phyloP scores from a whole-genome alignment of 148 eudicot genomes.

The Camellia sinensis region DNA sequence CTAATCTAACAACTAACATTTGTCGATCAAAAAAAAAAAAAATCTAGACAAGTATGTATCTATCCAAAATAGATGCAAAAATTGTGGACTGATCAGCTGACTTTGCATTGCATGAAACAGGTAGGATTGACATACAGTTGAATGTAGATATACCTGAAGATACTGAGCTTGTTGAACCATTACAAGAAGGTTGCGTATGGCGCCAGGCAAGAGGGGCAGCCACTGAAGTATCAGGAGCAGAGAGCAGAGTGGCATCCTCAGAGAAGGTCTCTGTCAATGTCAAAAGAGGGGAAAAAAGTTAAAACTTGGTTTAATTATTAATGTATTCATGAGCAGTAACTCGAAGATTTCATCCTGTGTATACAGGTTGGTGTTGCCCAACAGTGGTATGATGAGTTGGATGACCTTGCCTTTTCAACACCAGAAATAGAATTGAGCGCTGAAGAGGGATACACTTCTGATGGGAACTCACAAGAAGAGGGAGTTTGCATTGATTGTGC shows the following conservation, averaged over 20 bases:
- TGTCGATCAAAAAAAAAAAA: too few species aligned
- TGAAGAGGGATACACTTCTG: slow-evolving; percentile 30
- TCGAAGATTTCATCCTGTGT: neutral
- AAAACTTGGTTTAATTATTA: neutral
- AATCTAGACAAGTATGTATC: too few species aligned
- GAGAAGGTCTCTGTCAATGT: slow-evolving; percentile 48
- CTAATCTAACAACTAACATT: too few species aligned
- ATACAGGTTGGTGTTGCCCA: slow-evolving; percentile 79
- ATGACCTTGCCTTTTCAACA: slow-evolving; percentile 44
- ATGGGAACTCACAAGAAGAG: slow-evolving; percentile 39
- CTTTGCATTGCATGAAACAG: slow-evolving; percentile 38
- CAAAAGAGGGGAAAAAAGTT: neutral
- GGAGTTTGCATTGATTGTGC: slow-evolving; percentile 63
- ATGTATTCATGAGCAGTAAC: neutral
- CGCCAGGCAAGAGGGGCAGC: slow-evolving; percentile 89
- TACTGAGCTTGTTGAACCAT: slow-evolving; percentile 67
- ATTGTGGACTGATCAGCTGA: too few species aligned
- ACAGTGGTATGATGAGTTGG: slow-evolving; percentile 91
- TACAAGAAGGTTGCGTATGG: slow-evolving; percentile 82
- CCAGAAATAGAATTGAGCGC: slow-evolving; percentile 35
- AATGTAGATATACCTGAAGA: slow-evolving; percentile 61
- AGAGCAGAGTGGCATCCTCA: slow-evolving; percentile 35
- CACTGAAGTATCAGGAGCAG: slow-evolving; percentile 52
- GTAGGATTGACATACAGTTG: slow-evolving; percentile 65
- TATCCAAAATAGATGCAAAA: too few species aligned